Evolutionary conservation across 208 protist genomes (phyloP).

Genomic region (Strigomonas culicis): DNA sequence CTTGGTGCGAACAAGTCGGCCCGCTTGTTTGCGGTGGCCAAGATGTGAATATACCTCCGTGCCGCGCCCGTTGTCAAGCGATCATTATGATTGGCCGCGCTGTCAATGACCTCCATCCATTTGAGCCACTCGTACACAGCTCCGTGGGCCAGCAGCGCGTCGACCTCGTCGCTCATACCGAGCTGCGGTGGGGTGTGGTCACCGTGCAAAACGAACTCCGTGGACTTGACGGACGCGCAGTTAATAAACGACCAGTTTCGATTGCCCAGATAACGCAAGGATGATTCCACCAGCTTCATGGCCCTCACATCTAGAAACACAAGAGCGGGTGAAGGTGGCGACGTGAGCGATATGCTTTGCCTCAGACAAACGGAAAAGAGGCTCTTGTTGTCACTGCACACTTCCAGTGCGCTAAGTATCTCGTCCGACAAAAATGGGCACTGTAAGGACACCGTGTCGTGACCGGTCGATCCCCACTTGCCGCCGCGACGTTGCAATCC

Average conservation of each 20-base stretch:
- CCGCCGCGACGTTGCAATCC: conserved; percentile 21
- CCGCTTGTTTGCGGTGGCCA: conserved; percentile 27
- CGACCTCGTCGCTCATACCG: conserved; percentile 21
- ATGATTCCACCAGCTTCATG: conserved; percentile 25
- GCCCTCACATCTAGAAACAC: conserved; percentile 29
- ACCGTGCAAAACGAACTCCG: conserved; percentile 28
- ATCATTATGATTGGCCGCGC: background rate
- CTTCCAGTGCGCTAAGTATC: conserved; percentile 26
- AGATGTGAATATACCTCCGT: conserved; percentile 22
- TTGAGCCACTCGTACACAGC: conserved; percentile 44
- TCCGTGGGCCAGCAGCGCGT: conserved; percentile 48
- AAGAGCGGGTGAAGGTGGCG: conserved; percentile 17
- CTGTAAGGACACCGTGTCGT: conserved; percentile 25
- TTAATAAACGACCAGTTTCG: conserved; percentile 41
- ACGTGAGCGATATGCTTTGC: conserved; percentile 15
- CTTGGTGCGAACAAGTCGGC: conserved; percentile 25
- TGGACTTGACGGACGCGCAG: conserved; percentile 6
- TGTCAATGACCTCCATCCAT: conserved; percentile 28
- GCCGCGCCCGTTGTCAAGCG: background rate
- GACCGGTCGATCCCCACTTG: conserved; percentile 22
- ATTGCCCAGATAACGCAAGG: conserved; percentile 32
- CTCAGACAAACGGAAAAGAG: conserved; percentile 19
- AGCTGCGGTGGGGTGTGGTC: conserved; percentile 26
- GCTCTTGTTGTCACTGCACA: conserved; percentile 12
- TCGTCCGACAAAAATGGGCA: conserved; percentile 26